Evolutionary conservation across 2,329 filamentous ascomycete species (phyloP).

Genomic region (Ophiostoma tasmaniense): DNA sequence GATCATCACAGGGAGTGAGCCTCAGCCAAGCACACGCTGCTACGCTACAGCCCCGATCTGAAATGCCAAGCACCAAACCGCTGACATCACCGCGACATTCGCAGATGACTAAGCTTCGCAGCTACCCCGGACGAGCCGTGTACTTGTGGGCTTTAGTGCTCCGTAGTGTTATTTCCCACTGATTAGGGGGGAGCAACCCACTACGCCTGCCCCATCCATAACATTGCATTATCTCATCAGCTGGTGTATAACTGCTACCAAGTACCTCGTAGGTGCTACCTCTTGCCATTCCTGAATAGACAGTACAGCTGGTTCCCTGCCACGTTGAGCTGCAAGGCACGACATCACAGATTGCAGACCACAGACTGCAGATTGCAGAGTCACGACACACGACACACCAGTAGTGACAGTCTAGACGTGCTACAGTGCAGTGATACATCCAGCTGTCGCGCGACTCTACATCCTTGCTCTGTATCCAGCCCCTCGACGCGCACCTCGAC

Average conservation of each 20-base stretch:
- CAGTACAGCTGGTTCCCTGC: too few species aligned
- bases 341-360: not conserved
- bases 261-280: too few species aligned
- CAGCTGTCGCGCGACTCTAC: not conserved
- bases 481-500: not conserved
- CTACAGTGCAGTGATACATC: not conserved
- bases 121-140: constrained; percentile 8
- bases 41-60: not conserved
- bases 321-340: too few species aligned
- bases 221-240: not conserved
- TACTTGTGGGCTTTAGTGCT: not conserved
- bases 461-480: not conserved
- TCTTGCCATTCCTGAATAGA: not conserved
- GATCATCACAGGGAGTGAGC: not conserved
- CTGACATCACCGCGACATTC: not conserved
- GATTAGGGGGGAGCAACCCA: constrained; percentile 6
- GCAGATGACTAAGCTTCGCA: not conserved
- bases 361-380: too few species aligned
- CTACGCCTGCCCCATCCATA: not conserved
- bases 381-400: not conserved
- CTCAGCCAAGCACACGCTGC: not conserved
- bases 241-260: not conserved
- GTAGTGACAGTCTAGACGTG: not conserved
- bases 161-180: not conserved
- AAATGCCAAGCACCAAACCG: not conserved